Evolutionary conservation across 805 yeast species (phyloP).

Genomic region (Hemisphaericaspora nanyangensis): DNA sequence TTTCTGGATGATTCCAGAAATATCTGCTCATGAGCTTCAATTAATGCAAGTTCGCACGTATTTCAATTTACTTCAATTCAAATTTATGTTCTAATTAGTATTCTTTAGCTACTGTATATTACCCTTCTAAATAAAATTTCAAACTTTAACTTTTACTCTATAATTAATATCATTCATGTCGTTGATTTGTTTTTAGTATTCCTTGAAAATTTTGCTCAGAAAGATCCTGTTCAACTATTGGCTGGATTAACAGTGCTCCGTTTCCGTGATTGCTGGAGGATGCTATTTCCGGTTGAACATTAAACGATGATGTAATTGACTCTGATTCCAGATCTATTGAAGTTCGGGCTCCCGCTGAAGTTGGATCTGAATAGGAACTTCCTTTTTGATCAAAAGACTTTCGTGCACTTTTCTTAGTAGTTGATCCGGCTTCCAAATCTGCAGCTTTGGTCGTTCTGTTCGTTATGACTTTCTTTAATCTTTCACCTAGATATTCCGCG

Average conservation of each 20-base stretch:
- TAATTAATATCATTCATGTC: too few species aligned
- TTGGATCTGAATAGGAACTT: neutral
- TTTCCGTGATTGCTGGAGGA: neutral
- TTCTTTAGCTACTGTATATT: too few species aligned
- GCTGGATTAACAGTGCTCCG: neutral
- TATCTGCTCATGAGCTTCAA: too few species aligned
- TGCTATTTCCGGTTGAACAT: neutral
- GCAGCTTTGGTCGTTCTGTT: slow-evolving; percentile 7
- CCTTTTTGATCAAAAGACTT: neutral
- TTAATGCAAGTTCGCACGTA: too few species aligned
- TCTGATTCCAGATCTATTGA: neutral
- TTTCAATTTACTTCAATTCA: too few species aligned
- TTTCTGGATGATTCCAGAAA: too few species aligned
- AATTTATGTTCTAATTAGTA: too few species aligned
- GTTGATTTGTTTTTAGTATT: too few species aligned
- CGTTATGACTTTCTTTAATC: slow-evolving; percentile 14
- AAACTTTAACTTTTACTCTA: too few species aligned
- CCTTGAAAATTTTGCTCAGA: too few species aligned
- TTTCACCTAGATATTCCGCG: slow-evolving; percentile 21
- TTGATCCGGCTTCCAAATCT: slow-evolving; percentile 7
- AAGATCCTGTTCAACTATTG: neutral
- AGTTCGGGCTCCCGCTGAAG: neutral
- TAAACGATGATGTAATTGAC: neutral
- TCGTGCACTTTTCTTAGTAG: neutral
- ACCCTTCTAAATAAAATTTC: too few species aligned